Evolutionary conservation across 2,329 filamentous ascomycete species (phyloP), one percentile per base, ranked within the genome.

Genomic region (Botrytis hyacinthi): DNA sequence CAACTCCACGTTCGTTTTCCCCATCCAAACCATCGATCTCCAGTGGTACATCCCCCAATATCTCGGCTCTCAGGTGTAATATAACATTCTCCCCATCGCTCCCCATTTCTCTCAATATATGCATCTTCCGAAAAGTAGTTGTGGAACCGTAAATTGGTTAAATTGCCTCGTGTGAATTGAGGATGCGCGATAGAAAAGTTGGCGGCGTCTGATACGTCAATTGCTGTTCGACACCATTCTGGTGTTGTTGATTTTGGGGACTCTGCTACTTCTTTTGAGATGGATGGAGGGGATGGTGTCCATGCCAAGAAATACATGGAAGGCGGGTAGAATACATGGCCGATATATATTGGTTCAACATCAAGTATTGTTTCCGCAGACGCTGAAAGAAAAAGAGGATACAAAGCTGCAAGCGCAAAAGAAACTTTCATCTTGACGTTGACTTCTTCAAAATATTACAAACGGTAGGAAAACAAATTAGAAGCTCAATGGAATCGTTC

Each of bases 241-340:
- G 73, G 74, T 4, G 73, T 32, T 16, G 40, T 9, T 18, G 29
- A 29, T 35, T 72, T 32, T 18, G 62, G 20, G 1, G 57, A 51
- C 44, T 42, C 10, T 12, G 10, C 51, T 69, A 69, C 51, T 22
- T 69, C 66, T 32, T 42, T 57, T 32, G 72, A 63, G n/a, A 46
- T 1, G 26, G 59, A 54, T 48, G 65, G 29, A 20, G 46, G 9
- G 4, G 67, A 57, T 20, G 78, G 76, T 1, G 76, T 75, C 76
- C 79, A 80, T 60, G 78, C 79, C 1, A 80, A 61, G 60, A 79
- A 75, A 12, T 74, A 77, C 78, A 80, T 77, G n/a, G 74, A 71
- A 42, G 79, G 78, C 3, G 79, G 77, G 71, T 73, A 77, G 74
- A 80, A 80, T 35, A 78, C 76, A 35, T 80, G 75, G 66, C 78